Evolutionary conservation across 345 rosid species (phyloP).

Genomic region (Schrenkiella parvula): DNA sequence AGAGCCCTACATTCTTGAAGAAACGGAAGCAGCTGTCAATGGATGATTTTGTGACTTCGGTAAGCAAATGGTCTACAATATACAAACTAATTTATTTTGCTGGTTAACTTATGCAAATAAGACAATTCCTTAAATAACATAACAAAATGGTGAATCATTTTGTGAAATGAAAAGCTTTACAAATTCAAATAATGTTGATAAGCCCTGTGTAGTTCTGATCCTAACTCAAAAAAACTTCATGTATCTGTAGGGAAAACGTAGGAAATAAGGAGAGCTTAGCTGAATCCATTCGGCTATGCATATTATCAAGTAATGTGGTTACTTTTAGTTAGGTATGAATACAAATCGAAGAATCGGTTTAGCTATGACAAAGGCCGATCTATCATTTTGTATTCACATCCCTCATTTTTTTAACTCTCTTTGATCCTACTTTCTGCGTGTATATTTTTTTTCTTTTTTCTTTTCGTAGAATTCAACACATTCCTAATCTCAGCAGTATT

Average conservation of each 20-base stretch:
- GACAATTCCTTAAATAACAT: not conserved
- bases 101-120: not conserved
- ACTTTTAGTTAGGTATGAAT: not conserved
- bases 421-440: not conserved
- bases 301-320: not conserved
- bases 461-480: not conserved
- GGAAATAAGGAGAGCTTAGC: conserved; percentile 39
- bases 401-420: not conserved
- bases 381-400: conserved; percentile 1
- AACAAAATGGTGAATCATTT: not conserved
- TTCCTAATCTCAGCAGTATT: not conserved
- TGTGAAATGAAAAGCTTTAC: not conserved
- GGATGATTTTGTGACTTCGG: conserved; percentile 74
- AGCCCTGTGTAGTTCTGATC: not conserved
- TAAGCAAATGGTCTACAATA: not conserved
- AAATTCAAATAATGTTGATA: not conserved
- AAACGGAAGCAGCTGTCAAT: conserved; percentile 80
- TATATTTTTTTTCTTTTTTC: not conserved
- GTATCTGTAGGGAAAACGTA: conserved; percentile 60
- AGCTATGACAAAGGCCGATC: not conserved
- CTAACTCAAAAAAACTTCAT: not conserved
- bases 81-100: not conserved
- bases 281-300: not conserved
- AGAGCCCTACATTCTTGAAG: conserved; percentile 59
- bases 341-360: conserved; percentile 3